Base-by-base conservation (phyloP, 163 green algal species). In the Coccomyxa subellipsoidea region DNA sequence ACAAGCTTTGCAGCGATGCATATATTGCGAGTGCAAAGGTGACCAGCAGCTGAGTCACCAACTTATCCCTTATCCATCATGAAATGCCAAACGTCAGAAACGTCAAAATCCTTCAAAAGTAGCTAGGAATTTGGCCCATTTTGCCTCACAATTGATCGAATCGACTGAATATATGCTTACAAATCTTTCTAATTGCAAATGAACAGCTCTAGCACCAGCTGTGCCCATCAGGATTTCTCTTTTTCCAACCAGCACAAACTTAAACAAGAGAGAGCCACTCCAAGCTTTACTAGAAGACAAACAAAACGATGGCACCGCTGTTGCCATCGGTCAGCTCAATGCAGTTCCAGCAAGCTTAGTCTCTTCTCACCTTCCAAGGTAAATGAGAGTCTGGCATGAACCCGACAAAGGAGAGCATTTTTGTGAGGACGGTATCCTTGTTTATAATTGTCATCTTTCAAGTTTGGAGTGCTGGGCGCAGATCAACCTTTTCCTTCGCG, bases 401-500 rank as follows among this genome's bases (percentile, higher is more conserved):
- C 21, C n/a, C n/a, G n/a, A n/a, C n/a, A n/a, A n/a, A n/a, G n/a
- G n/a, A n/a, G n/a, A n/a, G n/a, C n/a, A n/a, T n/a, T n/a, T n/a
- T n/a, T n/a, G n/a, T n/a, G n/a, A n/a, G n/a, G n/a, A 59, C 47
- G 21, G 21, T 8, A 59, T 59, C 21, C 4, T 18, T 21, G 3
- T 18, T 23, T 27, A 7, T 59, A 59, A 27, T 6, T 2, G 4
- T 12, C 21, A 12, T 59, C 47, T 35, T n/a, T n/a, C 29, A 36
- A 36, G 18, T 36, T 23, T 73, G 66, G 3, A 4, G 10, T 35
- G 31, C 32, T 37, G 76, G 32, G 9, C 70, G 29, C 89, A 98
- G 91, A 93, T 99, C 83, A 99, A 99, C 83, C 81, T 99, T 0
- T 99, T 99, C 81, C 86, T 99, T 71, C 84, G 96, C 0, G 87